Evolutionary conservation across 768 basidiomycete species (phyloP).

Genomic region (Psilocybe azurescens): DNA sequence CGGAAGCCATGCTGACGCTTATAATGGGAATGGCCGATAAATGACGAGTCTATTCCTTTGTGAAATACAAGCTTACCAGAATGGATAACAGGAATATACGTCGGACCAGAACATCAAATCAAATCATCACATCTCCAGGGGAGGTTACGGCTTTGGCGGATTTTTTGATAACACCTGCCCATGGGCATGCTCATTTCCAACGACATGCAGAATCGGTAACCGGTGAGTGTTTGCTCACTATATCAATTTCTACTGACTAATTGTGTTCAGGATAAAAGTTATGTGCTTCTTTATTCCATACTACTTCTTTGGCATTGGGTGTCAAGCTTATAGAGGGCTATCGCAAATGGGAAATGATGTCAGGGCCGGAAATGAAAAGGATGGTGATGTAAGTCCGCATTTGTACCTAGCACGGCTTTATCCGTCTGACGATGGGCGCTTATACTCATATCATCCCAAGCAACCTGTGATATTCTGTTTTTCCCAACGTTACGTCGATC

Average conservation of each 20-base stretch:
- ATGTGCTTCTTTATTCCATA: neutral
- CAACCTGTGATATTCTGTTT: neutral
- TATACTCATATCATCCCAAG: neutral
- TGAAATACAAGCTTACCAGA: neutral
- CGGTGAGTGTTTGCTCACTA: neutral
- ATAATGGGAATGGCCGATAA: neutral
- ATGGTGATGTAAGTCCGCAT: neutral
- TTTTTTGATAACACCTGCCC: neutral
- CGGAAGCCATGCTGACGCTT: neutral
- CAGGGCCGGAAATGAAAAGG: neutral
- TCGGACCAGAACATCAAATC: neutral
- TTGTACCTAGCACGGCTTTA: neutral
- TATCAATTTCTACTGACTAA: neutral
- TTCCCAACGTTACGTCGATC: neutral
- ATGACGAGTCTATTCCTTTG: neutral
- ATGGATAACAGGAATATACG: neutral
- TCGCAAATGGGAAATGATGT: neutral
- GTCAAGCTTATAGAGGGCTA: neutral
- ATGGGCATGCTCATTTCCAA: neutral
- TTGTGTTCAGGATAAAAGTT: neutral
- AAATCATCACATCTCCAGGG: neutral
- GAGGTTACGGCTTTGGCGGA: neutral
- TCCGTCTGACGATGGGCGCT: neutral
- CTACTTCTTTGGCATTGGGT: neutral
- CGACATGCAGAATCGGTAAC: neutral